Evolutionary conservation across 805 yeast genomes (phyloP).

Genomic region (Cyberlindnera americana): DNA sequence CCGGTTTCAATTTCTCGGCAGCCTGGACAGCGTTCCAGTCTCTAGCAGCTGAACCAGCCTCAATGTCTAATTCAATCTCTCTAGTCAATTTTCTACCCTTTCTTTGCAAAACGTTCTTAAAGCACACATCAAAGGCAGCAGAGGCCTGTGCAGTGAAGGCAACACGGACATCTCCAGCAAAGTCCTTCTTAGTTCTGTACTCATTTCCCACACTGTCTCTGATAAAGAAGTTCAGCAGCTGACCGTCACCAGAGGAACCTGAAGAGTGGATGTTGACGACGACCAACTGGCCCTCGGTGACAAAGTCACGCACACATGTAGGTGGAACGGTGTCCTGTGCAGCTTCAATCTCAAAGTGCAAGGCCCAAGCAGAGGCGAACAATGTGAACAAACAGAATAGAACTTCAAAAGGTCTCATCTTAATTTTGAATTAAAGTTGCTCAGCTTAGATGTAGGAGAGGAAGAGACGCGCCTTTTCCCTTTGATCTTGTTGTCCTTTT

Average conservation of each 20-base stretch:
- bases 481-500: conserved; percentile 14
- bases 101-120: conserved; percentile 57
- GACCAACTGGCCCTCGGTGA: conserved; percentile 77
- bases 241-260: conserved; percentile 87
- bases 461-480: conserved; percentile 5
- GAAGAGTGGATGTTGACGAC: conserved; percentile 75
- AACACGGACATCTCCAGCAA: conserved; percentile 66
- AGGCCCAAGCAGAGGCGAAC: conserved; percentile 30
- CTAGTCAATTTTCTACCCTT: conserved; percentile 50
- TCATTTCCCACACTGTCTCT: conserved; percentile 83
- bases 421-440: background rate
- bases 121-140: conserved; percentile 88
- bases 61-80: conserved; percentile 85
- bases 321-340: conserved; percentile 45
- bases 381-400: conserved; percentile 16
- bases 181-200: conserved; percentile 70
- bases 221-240: conserved; percentile 62
- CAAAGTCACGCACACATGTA: conserved; percentile 90
- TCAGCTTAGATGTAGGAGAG: background rate
- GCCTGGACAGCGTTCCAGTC: conserved; percentile 97
- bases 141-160: conserved; percentile 83
- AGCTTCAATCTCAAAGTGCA: conserved; percentile 54
- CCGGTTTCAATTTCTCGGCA: conserved; percentile 87
- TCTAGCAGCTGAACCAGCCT: conserved; percentile 94
- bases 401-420: conserved; percentile 17